Evolutionary conservation across 2,329 filamentous ascomycete genomes (phyloP).

Genomic region (Penicillium vulpinum): DNA sequence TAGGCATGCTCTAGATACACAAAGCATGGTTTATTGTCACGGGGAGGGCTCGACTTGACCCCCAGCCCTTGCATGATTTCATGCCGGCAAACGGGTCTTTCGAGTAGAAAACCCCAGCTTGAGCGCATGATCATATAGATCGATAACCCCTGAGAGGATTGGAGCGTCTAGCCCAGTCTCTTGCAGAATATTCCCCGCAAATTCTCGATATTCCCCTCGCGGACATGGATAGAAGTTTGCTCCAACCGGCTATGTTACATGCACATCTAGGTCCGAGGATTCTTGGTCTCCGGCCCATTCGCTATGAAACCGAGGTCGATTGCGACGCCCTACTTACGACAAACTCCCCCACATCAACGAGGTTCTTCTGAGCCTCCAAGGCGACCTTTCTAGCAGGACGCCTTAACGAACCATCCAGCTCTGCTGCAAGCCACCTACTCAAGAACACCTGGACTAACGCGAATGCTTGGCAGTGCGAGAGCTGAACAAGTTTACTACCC

Average conservation of each 20-base stretch:
- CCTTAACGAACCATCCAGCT: conserved; percentile 49
- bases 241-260: conserved; percentile 22
- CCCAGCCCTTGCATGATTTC: conserved; percentile 13
- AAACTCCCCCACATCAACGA: conserved; percentile 49
- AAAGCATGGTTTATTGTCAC: not conserved
- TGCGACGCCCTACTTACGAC: conserved; percentile 49
- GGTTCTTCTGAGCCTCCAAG: conserved; percentile 47
- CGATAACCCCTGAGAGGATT: conserved; percentile 46
- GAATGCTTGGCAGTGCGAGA: conserved; percentile 47
- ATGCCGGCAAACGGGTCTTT: conserved; percentile 42
- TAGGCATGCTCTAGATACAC: not conserved
- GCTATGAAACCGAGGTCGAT: conserved; percentile 41
- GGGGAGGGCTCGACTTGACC: not conserved
- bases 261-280: conserved; percentile 36
- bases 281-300: conserved; percentile 37
- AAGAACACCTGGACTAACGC: conserved; percentile 48
- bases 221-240: conserved; percentile 39
- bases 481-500: conserved; percentile 47
- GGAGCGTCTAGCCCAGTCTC: conserved; percentile 49
- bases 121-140: conserved; percentile 47
- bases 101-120: conserved; percentile 47
- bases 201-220: conserved; percentile 46
- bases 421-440: conserved; percentile 54
- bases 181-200: conserved; percentile 37
- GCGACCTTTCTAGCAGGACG: conserved; percentile 48